phyloP scores from a whole-genome alignment of 2,329 filamentous ascomycete genomes.

The Fusarium nanum region DNA sequence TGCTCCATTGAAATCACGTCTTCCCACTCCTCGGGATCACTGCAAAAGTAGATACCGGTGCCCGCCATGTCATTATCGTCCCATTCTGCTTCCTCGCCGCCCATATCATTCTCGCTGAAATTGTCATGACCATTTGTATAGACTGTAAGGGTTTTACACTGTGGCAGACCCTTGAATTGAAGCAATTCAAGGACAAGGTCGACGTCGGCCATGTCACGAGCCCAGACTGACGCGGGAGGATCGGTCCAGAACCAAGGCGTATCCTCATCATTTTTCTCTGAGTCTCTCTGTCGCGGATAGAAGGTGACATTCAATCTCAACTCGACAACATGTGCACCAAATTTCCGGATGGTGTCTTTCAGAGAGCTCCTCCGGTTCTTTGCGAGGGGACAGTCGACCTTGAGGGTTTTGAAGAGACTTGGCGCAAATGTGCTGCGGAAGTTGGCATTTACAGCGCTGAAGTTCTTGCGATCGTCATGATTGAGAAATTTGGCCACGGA shows the following conservation, averaged over 20 bases:
- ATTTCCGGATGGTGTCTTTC: not conserved
- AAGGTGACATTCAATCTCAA: not conserved
- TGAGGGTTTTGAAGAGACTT: not conserved
- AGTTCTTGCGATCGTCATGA: not conserved
- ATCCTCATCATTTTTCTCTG: not conserved
- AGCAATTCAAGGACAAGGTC: not conserved
- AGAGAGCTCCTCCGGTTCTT: not conserved
- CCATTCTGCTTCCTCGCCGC: not conserved
- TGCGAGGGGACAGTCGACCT: not conserved
- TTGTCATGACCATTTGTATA: not conserved
- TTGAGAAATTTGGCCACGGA: not conserved
- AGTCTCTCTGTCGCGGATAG: not conserved
- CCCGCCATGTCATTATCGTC: not conserved
- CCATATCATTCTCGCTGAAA: not conserved
- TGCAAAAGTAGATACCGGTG: slow-evolving; percentile 10
- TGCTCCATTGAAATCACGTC: not conserved
- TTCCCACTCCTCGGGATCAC: not conserved
- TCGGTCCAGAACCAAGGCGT: not conserved
- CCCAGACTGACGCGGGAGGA: slow-evolving; percentile 17
- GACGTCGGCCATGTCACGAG: not conserved
- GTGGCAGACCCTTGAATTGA: not conserved
- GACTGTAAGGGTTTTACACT: not conserved
- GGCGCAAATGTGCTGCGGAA: not conserved
- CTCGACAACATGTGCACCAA: not conserved
- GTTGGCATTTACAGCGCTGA: not conserved